These are phyloP conservation scores for Candida loeiensis DNA, from an alignment of 805 yeast species.

Conservation along the genomic window DNA sequence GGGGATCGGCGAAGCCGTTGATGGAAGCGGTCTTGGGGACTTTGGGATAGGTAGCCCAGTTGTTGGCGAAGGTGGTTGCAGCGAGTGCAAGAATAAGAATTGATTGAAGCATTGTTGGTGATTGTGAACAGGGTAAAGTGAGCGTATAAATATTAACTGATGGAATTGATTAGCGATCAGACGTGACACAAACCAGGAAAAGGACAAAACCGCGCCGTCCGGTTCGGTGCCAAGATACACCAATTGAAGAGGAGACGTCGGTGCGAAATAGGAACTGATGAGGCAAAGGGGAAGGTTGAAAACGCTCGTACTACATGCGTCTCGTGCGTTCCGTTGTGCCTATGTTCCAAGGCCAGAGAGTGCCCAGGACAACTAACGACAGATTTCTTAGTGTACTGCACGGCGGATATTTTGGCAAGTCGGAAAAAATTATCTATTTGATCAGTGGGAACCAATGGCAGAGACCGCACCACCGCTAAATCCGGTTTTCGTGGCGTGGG, in stretches of 20 bases:
- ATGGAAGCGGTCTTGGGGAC: constrained; percentile 46
- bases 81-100: background rate
- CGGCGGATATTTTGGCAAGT: background rate
- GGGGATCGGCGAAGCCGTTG: constrained; percentile 49
- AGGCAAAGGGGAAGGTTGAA: too few species aligned
- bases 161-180: background rate
- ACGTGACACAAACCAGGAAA: too few species aligned
- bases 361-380: too few species aligned
- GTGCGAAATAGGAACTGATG: too few species aligned
- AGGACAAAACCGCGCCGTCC: too few species aligned
- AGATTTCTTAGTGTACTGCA: too few species aligned
- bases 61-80: constrained; percentile 2
- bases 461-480: background rate
- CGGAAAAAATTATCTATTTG: background rate
- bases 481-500: background rate
- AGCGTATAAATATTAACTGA: background rate
- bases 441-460: constrained; percentile 1
- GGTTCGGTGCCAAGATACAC: too few species aligned
- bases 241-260: too few species aligned
- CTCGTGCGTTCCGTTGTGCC: too few species aligned
- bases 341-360: too few species aligned
- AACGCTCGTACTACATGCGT: too few species aligned
- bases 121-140: background rate
- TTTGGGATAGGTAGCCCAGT: constrained; percentile 37
- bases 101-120: background rate